These are phyloP conservation scores for Ceratobasidium sp. DNA, from an alignment of 1,284 basidiomycete genomes.

Conservation along the genomic window DNA sequence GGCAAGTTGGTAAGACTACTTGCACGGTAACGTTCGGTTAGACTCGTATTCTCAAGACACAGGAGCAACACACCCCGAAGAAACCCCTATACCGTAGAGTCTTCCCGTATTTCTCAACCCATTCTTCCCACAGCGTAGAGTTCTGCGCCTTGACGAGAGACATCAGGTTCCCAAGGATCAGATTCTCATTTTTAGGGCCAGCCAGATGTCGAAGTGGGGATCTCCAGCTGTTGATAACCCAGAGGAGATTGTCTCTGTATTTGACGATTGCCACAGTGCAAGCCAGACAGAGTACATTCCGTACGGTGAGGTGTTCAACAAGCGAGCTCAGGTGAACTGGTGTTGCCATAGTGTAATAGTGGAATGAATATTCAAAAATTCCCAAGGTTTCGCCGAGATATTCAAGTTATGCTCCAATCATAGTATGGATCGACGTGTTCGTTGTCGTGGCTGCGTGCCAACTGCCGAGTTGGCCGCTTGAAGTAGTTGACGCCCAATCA, in stretches of 20 bases:
- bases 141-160: constrained; percentile 11
- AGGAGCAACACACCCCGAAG: constrained; percentile 28
- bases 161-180: constrained; percentile 36
- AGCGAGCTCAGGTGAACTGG: not conserved
- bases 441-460: not conserved
- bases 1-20: constrained; percentile 22
- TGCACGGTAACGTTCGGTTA: not conserved
- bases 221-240: not conserved
- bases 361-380: not conserved
- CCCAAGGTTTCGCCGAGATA: not conserved
- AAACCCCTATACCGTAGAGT: constrained; percentile 31
- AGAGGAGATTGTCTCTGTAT: not conserved
- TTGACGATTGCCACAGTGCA: constrained; percentile 13
- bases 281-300: not conserved
- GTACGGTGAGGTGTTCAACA: not conserved
- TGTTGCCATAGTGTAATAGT: not conserved
- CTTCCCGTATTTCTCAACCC: constrained; percentile 45
- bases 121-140: constrained; percentile 20
- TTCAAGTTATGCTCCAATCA: not conserved
- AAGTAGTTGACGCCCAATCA: not conserved
- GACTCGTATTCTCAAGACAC: not conserved
- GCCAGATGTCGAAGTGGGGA: constrained; percentile 33
- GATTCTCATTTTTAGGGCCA: constrained; percentile 18
- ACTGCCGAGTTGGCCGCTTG: not conserved
- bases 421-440: not conserved